Evolutionary conservation across 2,329 filamentous ascomycete genomes (phyloP), one percentile per base, ranked within the genome.

Genomic region (Xylaria sp.): DNA sequence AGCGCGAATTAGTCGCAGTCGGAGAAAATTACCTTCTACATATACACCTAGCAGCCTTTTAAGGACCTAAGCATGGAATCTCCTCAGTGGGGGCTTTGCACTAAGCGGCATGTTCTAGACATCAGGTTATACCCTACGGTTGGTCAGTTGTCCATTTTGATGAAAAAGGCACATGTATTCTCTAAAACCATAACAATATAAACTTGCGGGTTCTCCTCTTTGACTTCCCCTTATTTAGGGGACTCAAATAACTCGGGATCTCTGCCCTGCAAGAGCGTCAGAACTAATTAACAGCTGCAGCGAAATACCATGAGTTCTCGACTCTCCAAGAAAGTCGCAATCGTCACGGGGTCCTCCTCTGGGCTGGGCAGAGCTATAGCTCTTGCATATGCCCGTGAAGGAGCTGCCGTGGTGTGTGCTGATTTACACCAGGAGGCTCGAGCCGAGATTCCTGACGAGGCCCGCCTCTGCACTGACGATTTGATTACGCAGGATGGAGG

Each of bases 291-390:
- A 50, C 46, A 30, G 15, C 1, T 5, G n/a, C 25, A 30, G 18
- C 15, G 15, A n/a, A n/a, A 15, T 15, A 50, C n/a, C 7, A 50
- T 50, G 46, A 9, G 46, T 30, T 30, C 46, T 50, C 46, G 46
- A 30, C 46, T 50, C 46, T 50, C 60, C 15, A 10, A 46, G 48
- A 80, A 80, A 69, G 76, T 81, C 7, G 77, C 78, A 28, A 80
- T 85, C 28, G 76, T 85, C 6, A 85, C 83, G 0, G 83, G 83
- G 12, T 76, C 81, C 1, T 84, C 83, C 0, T 83, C 82, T 0
- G 83, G 83, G 1, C 73, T 85, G 0, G 83, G 84, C 0, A 78
- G 83, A 4, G 80, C 82, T 0, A 85, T 86, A n/a, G 75, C 82
- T 0, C 68, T 83, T 1, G 78, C 76, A 2, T 84, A 78, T 69